These are phyloP conservation scores for Thielaviopsis euricoi DNA, from an alignment of 2,329 filamentous ascomycete species.

Conservation along the genomic window DNA sequence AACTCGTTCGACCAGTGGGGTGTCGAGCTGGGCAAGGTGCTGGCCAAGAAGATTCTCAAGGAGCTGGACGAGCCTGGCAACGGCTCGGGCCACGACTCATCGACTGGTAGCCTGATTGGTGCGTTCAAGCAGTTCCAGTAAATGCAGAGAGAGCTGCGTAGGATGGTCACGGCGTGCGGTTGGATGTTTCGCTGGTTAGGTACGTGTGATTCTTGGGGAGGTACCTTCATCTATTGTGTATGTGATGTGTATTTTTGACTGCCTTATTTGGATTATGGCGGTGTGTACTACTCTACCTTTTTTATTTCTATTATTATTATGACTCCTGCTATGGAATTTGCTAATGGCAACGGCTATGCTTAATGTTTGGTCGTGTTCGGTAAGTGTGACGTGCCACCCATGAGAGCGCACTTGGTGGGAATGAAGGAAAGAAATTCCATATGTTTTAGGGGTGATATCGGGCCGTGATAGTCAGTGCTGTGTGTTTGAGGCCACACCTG, in stretches of 20 bases:
- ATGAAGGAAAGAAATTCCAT: background rate
- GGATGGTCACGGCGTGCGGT: background rate
- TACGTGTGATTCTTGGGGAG: no score
- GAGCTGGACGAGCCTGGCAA: constrained; percentile 71
- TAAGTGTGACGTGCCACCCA: no score
- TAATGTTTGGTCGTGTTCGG: no score
- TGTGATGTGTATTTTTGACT: background rate
- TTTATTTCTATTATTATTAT: background rate
- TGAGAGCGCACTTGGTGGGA: background rate
- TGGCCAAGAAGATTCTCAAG: constrained; percentile 78
- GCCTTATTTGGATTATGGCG: background rate
- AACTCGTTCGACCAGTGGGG: constrained; percentile 99
- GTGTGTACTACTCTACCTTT: background rate
- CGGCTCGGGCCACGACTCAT: constrained; percentile 62
- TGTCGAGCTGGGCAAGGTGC: constrained; percentile 89
- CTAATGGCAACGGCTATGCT: no score
- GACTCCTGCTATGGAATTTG: no score
- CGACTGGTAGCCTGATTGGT: constrained; percentile 75
- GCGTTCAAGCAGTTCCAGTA: constrained; percentile 70
- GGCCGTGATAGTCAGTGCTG: background rate
- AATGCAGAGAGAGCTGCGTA: constrained; percentile 12
- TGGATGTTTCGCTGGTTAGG: background rate
- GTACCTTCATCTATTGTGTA: background rate
- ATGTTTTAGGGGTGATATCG: background rate
- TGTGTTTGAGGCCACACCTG: background rate